Evolutionary conservation across 495 filamentous ascomycete species (phyloP).

Genomic region (Lasiosphaeriaceae sp.): DNA sequence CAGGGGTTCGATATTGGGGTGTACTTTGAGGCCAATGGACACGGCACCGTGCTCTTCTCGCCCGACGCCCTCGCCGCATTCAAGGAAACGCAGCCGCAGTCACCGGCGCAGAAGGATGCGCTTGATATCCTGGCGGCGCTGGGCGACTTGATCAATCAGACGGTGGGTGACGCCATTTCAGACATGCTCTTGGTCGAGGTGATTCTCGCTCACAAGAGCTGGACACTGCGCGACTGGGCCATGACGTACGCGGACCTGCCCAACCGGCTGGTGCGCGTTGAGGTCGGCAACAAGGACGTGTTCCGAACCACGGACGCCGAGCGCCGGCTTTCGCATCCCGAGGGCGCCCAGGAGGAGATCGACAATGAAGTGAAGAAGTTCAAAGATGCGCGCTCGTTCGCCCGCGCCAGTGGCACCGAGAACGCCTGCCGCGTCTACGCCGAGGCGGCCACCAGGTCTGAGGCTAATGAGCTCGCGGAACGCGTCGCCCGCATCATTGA

Average conservation of each 20-base stretch:
- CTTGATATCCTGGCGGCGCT: slow-evolving; percentile 78
- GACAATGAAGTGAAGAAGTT: slow-evolving; percentile 85
- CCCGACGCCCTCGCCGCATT: slow-evolving; percentile 73
- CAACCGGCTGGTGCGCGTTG: slow-evolving; percentile 88
- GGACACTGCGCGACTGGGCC: slow-evolving; percentile 88
- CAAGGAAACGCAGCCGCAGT: slow-evolving; percentile 73
- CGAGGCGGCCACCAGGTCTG: slow-evolving; percentile 81
- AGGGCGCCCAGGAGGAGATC: slow-evolving; percentile 76
- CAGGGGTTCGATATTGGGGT: slow-evolving; percentile 88
- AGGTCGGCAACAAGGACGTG: slow-evolving; percentile 78
- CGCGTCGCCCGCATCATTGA: slow-evolving; percentile 73
- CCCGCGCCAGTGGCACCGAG: slow-evolving; percentile 89
- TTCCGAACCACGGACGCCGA: slow-evolving; percentile 92
- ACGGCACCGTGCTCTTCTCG: slow-evolving; percentile 95
- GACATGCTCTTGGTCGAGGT: slow-evolving; percentile 96
- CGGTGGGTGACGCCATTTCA: slow-evolving; percentile 91
- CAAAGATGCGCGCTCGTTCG: slow-evolving; percentile 85
- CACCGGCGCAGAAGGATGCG: slow-evolving; percentile 81
- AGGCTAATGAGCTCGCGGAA: slow-evolving; percentile 81
- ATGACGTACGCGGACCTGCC: slow-evolving; percentile 92
- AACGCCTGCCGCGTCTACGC: slow-evolving; percentile 96
- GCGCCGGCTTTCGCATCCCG: slow-evolving; percentile 74
- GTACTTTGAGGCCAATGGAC: slow-evolving; percentile 98
- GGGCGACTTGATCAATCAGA: slow-evolving; percentile 91
- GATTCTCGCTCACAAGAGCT: slow-evolving; percentile 91